These are phyloP conservation scores for Dioscorea zingiberensis DNA, from an alignment of 106 monocot genomes.

Conservation along the genomic window DNA sequence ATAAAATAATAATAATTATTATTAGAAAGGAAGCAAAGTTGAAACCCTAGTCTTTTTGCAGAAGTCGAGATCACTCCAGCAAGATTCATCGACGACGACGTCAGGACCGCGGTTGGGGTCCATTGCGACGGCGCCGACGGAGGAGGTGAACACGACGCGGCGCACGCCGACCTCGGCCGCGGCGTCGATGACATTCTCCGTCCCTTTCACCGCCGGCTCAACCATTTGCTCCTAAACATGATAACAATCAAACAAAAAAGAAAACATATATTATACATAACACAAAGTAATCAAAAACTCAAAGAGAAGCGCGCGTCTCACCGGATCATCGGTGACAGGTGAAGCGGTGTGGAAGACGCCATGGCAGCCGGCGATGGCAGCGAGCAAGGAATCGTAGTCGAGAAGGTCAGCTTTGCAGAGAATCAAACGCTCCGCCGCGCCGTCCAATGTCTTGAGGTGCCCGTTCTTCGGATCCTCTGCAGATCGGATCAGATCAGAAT, in stretches of 20 bases:
- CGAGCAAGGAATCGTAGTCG: slow-evolving; percentile 42
- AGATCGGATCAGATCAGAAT: not conserved
- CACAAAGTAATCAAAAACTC: not conserved
- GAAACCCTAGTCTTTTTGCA: slow-evolving; percentile 61
- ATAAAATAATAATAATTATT: no score
- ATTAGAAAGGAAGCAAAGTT: no score
- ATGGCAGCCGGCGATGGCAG: slow-evolving; percentile 58
- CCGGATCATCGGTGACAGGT: slow-evolving; percentile 83
- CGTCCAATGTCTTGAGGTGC: slow-evolving; percentile 53
- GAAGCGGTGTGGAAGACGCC: slow-evolving; percentile 90
- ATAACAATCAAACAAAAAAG: not conserved
- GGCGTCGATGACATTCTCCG: slow-evolving; percentile 51
- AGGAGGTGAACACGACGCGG: slow-evolving; percentile 82
- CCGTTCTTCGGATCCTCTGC: slow-evolving; percentile 73
- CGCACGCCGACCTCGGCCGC: slow-evolving; percentile 69
- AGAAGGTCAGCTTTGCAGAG: slow-evolving; percentile 67
- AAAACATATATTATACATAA: not conserved
- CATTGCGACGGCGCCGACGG: slow-evolving; percentile 80
- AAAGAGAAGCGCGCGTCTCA: not conserved
- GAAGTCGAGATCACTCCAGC: slow-evolving; percentile 87
- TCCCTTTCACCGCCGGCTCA: slow-evolving; percentile 75
- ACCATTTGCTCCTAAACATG: slow-evolving; percentile 65
- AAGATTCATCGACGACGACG: slow-evolving; percentile 66
- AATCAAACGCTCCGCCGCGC: slow-evolving; percentile 57
- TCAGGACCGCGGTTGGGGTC: slow-evolving; percentile 56